Percentiles rank a stretch among this genome's conserved stretches.
Conservation (phyloP, 129 eudicot species). For the Pulicaria dysenterica region DNA sequence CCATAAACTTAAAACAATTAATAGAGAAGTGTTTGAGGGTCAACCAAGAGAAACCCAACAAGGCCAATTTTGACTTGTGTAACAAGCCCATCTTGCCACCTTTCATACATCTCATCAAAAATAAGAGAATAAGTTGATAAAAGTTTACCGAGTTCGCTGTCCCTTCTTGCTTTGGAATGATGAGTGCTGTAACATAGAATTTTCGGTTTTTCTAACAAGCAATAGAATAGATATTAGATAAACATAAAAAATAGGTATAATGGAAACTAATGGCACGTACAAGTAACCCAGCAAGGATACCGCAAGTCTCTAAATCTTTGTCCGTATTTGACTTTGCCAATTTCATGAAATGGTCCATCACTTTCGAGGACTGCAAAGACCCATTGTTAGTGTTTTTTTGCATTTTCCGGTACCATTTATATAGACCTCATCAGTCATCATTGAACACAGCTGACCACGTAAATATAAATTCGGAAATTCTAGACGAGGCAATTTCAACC, state of each 20-base stretch:
- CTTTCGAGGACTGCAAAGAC: conserved; percentile 63
- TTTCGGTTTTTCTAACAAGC: conserved; percentile 81
- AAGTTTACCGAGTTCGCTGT: conserved; percentile 79
- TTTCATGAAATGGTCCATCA: conserved; percentile 94
- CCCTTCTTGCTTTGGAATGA: conserved; percentile 97
- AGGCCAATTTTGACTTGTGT: neutral
- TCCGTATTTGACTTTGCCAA: conserved; percentile 88
- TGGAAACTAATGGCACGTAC: conserved; percentile 45
- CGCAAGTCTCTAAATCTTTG: conserved; percentile 90
- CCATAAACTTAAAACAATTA: neutral
- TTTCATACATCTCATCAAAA: conserved; percentile 14
- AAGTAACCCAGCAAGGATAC: conserved; percentile 95
- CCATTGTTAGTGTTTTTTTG: conserved; percentile 16
- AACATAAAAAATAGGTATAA: conserved; percentile 11
- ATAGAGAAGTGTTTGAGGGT: neutral
- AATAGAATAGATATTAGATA: conserved; percentile 22
- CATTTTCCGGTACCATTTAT: conserved; percentile 12
- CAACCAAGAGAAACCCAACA: neutral
- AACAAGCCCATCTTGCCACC: neutral
- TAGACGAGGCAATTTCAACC: neutral
- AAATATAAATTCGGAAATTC: conserved; percentile 18
- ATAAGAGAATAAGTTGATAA: conserved; percentile 21
- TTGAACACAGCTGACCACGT: conserved; percentile 5
- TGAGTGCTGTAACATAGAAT: conserved; percentile 84
- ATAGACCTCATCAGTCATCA: neutral